Evolutionary conservation across 2,329 filamentous ascomycete genomes (phyloP).

Genomic region (Plectosphaerella cucumerina): DNA sequence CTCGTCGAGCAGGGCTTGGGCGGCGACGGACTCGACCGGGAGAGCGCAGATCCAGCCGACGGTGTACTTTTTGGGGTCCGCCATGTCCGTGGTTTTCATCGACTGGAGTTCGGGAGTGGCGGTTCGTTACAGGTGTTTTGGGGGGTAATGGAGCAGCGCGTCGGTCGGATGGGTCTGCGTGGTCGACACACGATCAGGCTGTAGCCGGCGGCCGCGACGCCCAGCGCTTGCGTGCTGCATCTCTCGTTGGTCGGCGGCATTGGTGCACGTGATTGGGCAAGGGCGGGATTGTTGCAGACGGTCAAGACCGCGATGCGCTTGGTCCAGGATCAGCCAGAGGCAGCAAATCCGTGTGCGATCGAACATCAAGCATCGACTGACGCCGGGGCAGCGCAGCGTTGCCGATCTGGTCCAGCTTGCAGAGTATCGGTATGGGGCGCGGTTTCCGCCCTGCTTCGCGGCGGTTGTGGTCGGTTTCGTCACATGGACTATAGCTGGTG

Average conservation of each 20-base stretch:
- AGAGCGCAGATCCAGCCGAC: slow-evolving; percentile 10
- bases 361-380: not conserved
- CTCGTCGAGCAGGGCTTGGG: not conserved
- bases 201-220: not conserved
- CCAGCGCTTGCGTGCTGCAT: not conserved
- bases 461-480: not conserved
- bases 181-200: not conserved
- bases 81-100: not conserved
- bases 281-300: too few species aligned
- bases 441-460: too few species aligned
- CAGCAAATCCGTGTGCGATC: not conserved
- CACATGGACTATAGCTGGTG: not conserved
- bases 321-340: not conserved
- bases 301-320: not conserved
- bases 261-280: not conserved
- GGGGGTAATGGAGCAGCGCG: not conserved
- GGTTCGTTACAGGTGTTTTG: not conserved
- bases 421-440: too few species aligned
- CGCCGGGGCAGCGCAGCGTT: not conserved
- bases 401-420: too few species aligned
- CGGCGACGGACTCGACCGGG: slow-evolving; percentile 2
- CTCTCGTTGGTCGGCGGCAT: not conserved
- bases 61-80: slow-evolving; percentile 1
- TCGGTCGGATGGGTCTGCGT: not conserved
- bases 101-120: not conserved